Conservation (phyloP, 805 yeast species). For the Jamesozyma piceae region DNA sequence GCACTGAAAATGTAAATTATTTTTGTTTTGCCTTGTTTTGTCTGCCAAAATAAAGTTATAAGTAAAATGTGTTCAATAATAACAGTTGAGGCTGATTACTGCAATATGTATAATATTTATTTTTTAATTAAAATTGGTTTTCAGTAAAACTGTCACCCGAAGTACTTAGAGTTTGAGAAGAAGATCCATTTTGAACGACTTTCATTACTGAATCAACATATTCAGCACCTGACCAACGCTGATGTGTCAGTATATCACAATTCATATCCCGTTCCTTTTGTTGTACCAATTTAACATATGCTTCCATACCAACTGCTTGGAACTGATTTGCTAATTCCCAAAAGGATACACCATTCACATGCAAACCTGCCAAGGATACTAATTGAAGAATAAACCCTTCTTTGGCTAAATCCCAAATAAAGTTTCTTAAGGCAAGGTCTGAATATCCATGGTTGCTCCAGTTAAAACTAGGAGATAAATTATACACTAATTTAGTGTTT, state of each 20-base stretch:
- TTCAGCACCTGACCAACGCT: constrained; percentile 56
- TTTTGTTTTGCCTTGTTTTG: too few relatives aligned
- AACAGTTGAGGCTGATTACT: too few relatives aligned
- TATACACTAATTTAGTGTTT: constrained; percentile 48
- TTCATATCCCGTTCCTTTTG: constrained; percentile 35
- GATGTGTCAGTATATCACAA: constrained; percentile 50
- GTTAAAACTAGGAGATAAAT: constrained; percentile 52
- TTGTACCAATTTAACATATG: constrained; percentile 47
- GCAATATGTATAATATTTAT: too few relatives aligned
- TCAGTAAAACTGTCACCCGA: constrained; percentile 39
- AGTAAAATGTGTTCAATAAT: too few relatives aligned
- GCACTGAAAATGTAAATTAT: too few relatives aligned
- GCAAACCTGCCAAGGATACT: constrained; percentile 53
- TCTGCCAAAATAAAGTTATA: too few relatives aligned
- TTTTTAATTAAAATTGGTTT: constrained; percentile 15
- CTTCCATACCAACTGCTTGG: constrained; percentile 47
- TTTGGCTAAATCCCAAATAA: constrained; percentile 46
- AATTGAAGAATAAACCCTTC: constrained; percentile 51
- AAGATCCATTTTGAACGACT: constrained; percentile 36
- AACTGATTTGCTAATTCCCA: constrained; percentile 43
- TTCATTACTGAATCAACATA: constrained; percentile 39
- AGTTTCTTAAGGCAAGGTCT: constrained; percentile 37
- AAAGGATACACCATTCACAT: constrained; percentile 42
- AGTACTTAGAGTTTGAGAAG: constrained; percentile 34
- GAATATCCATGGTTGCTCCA: constrained; percentile 51